Conservation (phyloP, 1,284 basidiomycete species). For the Rhodotorula sp. region DNA sequence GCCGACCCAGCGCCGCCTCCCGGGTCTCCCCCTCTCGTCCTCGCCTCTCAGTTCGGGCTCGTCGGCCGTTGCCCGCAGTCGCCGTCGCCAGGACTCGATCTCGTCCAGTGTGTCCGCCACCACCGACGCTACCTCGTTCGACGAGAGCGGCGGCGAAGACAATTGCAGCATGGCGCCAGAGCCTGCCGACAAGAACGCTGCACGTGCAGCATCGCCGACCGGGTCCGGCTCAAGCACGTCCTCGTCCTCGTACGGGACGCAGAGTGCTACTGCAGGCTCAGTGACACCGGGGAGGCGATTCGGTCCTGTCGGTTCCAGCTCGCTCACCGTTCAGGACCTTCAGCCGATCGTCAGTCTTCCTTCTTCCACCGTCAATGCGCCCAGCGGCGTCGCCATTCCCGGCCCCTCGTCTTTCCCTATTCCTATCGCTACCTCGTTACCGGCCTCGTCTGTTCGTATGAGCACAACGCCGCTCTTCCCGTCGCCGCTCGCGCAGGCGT, state of each 20-base stretch:
- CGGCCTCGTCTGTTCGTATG: slow-evolving; percentile 30
- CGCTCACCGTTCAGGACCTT: slow-evolving; percentile 16
- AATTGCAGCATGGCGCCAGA: slow-evolving; percentile 6
- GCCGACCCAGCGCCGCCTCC: not conserved
- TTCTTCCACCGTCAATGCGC: not conserved
- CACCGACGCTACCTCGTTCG: slow-evolving; percentile 35
- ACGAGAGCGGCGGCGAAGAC: slow-evolving; percentile 31
- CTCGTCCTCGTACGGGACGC: not conserved
- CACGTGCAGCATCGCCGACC: not conserved
- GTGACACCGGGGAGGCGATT: not conserved
- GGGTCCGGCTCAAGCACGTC: not conserved
- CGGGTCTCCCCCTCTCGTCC: slow-evolving; percentile 16
- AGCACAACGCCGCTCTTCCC: slow-evolving; percentile 40
- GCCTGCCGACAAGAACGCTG: slow-evolving; percentile 4
- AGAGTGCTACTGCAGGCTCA: not conserved
- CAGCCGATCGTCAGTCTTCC: not conserved
- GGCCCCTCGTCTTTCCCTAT: slow-evolving; percentile 27
- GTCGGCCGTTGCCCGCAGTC: slow-evolving; percentile 1
- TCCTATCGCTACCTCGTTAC: slow-evolving; percentile 22
- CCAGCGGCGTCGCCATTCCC: slow-evolving; percentile 23
- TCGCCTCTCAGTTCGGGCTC: slow-evolving; percentile 33
- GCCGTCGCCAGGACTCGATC: slow-evolving; percentile 28
- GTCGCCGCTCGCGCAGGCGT: slow-evolving; percentile 36
- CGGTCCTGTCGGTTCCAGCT: not conserved
- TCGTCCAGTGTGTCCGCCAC: slow-evolving; percentile 35